Evolutionary conservation across 2,329 filamentous ascomycete genomes (phyloP), one percentile per base, ranked within the genome.

Genomic region (Laburnicola sp.): DNA sequence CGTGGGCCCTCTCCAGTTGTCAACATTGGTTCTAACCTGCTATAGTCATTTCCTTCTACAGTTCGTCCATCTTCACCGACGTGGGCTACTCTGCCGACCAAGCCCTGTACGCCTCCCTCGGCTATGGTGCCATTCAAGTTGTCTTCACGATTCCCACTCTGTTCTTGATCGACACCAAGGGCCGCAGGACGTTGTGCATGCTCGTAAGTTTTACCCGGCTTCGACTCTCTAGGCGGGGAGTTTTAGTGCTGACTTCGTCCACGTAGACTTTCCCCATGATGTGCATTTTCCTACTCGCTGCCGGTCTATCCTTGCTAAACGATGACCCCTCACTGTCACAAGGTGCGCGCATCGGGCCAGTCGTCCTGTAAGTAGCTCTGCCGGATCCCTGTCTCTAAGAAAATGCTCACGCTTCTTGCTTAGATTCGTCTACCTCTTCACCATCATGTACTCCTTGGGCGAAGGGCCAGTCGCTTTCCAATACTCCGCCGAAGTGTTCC

Each of bases 21-120:
- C 56, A 51, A 50, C 1, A 4, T 16, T 2, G 21, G 25, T 89
- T 5, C 92, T 89, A 0, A 79, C 93, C 40, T 89, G 87, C 88
- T 0, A 78, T 92, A 55, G 86, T 85, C 2, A 87, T 96, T 10
- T 91, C 91, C 0, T 79, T 87, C 50, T 94, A 91, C 40, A 96
- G 95, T 65, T 92, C 65, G 0, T 62, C 93, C 62, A 66, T 87
- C 47, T 90, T 94, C 67, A 92, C 88, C 0, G 36, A 65, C 2
- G 69, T 59, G 31, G 69, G 69, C 3, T 72, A 69, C 57, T 57
- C 50, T 1, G 9, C 36, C 0, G 52, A 44, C 1, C 52, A 73
- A 50, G 69, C 70, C 2, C 47, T 73, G 7, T 72, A 66, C 53
- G 70, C 70, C 2, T 73, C 70, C 7, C 63, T 73, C 4, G 70